A percentile compares a stretch with the other conserved stretches of the same genome.
phyloP scores from a whole-genome alignment of 2,329 filamentous ascomycete species.

The Calonectria pteridis region DNA sequence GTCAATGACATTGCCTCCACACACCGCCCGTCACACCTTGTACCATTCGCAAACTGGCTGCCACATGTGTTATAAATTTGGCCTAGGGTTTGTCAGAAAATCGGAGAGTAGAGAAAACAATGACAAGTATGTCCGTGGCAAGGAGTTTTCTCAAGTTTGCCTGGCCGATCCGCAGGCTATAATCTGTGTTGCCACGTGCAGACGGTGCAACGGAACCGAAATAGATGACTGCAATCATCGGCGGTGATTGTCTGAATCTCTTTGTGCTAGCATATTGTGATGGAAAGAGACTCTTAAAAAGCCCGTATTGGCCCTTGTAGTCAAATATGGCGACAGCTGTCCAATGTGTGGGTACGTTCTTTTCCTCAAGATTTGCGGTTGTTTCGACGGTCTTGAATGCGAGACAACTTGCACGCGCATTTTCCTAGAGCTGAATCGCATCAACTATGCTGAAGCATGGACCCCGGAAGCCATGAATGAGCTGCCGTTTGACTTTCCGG shows the following conservation, averaged over 20 bases:
- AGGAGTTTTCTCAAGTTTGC: neutral
- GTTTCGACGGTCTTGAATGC: slow-evolving; percentile 40
- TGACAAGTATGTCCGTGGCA: neutral
- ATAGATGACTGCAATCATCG: neutral
- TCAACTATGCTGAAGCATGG: slow-evolving; percentile 46
- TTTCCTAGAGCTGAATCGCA: slow-evolving; percentile 43
- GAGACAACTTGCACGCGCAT: slow-evolving; percentile 40
- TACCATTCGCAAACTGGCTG: neutral
- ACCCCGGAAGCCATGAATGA: slow-evolving; percentile 28
- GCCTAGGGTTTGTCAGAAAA: neutral
- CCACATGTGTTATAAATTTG: neutral
- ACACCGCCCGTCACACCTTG: neutral
- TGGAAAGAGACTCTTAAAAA: neutral
- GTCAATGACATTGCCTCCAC: neutral
- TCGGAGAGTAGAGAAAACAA: neutral
- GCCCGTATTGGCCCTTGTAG: neutral
- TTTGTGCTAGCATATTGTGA: neutral
- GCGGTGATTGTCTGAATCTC: neutral
- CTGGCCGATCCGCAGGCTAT: neutral
- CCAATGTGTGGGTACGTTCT: slow-evolving; percentile 48
- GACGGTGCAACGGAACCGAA: neutral
- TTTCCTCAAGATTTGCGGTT: slow-evolving; percentile 44
- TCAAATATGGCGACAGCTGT: neutral
- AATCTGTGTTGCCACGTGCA: neutral
- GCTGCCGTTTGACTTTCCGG: slow-evolving; percentile 43